A percentile compares a stretch with the other conserved stretches of the same genome.
These are phyloP conservation scores for Inonotus obliquus DNA, from an alignment of 1,284 basidiomycete genomes.

Conservation along the genomic window DNA sequence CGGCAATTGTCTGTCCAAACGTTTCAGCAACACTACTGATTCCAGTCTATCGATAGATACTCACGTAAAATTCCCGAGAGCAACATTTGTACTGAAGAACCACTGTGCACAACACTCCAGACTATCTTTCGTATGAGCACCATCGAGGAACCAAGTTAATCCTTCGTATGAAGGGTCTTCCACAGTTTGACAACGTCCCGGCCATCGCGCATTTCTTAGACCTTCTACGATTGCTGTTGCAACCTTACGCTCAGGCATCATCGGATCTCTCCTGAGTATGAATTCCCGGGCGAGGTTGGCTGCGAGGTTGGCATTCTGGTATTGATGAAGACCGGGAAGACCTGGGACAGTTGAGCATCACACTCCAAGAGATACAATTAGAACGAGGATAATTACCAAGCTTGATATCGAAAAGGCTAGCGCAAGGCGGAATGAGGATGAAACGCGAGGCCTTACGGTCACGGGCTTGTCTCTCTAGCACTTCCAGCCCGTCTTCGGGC, in stretches of 20 bases:
- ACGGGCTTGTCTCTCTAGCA: slow-evolving; percentile 62
- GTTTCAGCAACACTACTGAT: not conserved
- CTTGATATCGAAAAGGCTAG: slow-evolving; percentile 48
- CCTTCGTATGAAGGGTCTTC: slow-evolving; percentile 44
- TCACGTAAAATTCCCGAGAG: slow-evolving; percentile 20
- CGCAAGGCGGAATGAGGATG: slow-evolving; percentile 44
- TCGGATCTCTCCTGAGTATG: slow-evolving; percentile 40
- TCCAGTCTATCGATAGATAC: not conserved
- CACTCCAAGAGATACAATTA: not conserved
- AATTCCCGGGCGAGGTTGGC: slow-evolving; percentile 73
- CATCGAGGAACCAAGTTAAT: slow-evolving; percentile 89
- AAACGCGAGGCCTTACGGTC: slow-evolving; percentile 69
- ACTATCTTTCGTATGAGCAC: slow-evolving; percentile 93
- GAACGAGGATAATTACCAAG: slow-evolving; percentile 47
- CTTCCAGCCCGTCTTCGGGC: slow-evolving; percentile 60
- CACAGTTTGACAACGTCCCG: slow-evolving; percentile 93
- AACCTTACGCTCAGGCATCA: slow-evolving; percentile 33
- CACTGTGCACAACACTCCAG: slow-evolving; percentile 84
- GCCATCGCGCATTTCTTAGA: slow-evolving; percentile 79
- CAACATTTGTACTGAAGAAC: slow-evolving; percentile 61
- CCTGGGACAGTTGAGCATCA: slow-evolving; percentile 39
- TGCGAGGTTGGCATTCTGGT: slow-evolving; percentile 88
- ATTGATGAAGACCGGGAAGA: slow-evolving; percentile 86
- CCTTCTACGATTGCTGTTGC: slow-evolving; percentile 55
- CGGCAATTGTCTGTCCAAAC: slow-evolving; percentile 24